These are phyloP conservation scores for Clonostachys rosea DNA, from an alignment of 2,329 filamentous ascomycete genomes.

Conservation along the genomic window DNA sequence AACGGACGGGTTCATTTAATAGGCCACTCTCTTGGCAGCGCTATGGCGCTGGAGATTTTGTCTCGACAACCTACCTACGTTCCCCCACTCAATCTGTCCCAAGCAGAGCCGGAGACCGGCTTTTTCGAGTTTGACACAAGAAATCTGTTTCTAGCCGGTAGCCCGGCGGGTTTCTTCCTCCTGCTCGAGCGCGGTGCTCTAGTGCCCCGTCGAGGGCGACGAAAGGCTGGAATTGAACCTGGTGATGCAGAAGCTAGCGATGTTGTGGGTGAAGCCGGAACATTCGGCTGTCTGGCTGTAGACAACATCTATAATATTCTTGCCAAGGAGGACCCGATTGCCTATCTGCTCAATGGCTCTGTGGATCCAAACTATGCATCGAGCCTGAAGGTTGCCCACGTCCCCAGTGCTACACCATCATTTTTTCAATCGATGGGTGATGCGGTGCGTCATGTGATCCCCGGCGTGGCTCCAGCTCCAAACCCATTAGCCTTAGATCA, in stretches of 20 bases:
- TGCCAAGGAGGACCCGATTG: constrained; percentile 67
- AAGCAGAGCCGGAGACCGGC: constrained; percentile 37
- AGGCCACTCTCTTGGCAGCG: constrained; percentile 88
- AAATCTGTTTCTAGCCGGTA: constrained; percentile 85
- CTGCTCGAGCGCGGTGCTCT: constrained; percentile 72
- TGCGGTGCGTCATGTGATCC: constrained; percentile 58
- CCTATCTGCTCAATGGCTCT: constrained; percentile 86
- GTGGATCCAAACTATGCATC: constrained; percentile 78
- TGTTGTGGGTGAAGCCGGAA: constrained; percentile 73
- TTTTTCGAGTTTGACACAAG: constrained; percentile 90
- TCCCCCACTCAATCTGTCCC: constrained; percentile 41
- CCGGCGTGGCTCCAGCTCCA: constrained; percentile 33
- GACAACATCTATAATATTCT: constrained; percentile 97
- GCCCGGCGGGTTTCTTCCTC: constrained; percentile 88
- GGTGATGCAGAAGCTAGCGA: constrained; percentile 50
- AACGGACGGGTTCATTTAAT: constrained; percentile 86
- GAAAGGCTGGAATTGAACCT: constrained; percentile 69
- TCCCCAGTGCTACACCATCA: constrained; percentile 67
- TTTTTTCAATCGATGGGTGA: constrained; percentile 62
- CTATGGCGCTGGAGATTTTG: constrained; percentile 89
- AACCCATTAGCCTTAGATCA: constrained; percentile 19
- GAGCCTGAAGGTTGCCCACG: constrained; percentile 70
- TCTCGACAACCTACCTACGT: constrained; percentile 79
- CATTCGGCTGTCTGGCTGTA: constrained; percentile 85
- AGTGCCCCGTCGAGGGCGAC: constrained; percentile 68